Percentiles rank a stretch among this genome's conserved stretches.
Evolutionary conservation across 2,329 filamentous ascomycete genomes (phyloP).

Genomic region (Diaporthe sp.): DNA sequence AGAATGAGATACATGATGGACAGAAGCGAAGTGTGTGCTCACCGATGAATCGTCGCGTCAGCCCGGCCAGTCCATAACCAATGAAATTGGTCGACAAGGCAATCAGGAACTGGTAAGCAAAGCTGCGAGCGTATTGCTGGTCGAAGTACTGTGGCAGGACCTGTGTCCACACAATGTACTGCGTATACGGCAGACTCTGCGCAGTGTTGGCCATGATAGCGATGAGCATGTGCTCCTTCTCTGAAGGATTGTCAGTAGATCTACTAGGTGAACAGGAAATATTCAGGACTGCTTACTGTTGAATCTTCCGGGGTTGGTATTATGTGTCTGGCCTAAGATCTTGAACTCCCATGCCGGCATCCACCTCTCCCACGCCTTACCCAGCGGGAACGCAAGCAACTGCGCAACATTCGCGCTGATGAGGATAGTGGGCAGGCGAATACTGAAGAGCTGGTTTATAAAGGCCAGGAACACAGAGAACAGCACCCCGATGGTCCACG

Average conservation of each 20-base stretch:
- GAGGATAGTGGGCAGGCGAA: conserved; percentile 68
- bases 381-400: conserved; percentile 68
- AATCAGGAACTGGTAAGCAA: conserved; percentile 65
- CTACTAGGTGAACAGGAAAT: fast-evolving
- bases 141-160: conserved; percentile 18
- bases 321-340: conserved; percentile 61
- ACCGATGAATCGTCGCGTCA: conserved; percentile 61
- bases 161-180: conserved; percentile 54
- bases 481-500: conserved; percentile 66
- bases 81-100: conserved; percentile 67
- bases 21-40: background rate
- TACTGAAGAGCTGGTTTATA: conserved; percentile 71
- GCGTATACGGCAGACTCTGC: conserved; percentile 56
- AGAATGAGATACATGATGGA: fast-evolving
- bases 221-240: conserved; percentile 73
- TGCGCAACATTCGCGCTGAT: conserved; percentile 70
- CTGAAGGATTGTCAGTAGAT: background rate
- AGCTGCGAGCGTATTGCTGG: conserved; percentile 61
- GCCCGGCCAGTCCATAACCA: conserved; percentile 68
- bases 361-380: conserved; percentile 63
- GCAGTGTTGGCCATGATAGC: conserved; percentile 72
- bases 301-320: conserved; percentile 69
- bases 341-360: conserved; percentile 66
- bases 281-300: conserved; percentile 49
- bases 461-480: conserved; percentile 65